Evolutionary conservation across 208 protist species (phyloP), one percentile per base, ranked within the genome.

Genomic region (Wallacemonas sp.): DNA sequence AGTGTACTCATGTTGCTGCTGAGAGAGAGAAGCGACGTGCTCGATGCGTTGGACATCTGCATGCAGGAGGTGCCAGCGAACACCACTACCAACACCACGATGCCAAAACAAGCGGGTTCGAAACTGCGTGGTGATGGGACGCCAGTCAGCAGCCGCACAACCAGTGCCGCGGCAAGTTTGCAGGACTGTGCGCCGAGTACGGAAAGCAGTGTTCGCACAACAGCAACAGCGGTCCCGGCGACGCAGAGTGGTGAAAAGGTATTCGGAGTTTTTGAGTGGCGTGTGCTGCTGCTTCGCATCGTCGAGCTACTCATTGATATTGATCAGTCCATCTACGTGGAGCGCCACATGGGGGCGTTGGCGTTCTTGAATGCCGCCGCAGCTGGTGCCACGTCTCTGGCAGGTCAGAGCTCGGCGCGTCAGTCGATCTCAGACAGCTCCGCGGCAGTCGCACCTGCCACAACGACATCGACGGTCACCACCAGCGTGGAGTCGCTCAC

Each of bases 1-100:
- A 26, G 31, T 19, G 24, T 61, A 6, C 44, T 82, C 30, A 44
- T 42, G 19, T 6, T 38, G 26, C 56, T 91, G 36, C 69, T 80
- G 44, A 64, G 68, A 38, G 76, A 92, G 22, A 74, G 85, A 0
- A 79, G 72, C 11, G 90, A 91, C 42, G 77, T 93, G 69, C 77
- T 96, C 3, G 84, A 87, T 24, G 77, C 83, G 12, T 69, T 96
- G 8, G 90, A 96, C 41, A 69, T 96, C 54, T 96, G 90, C 60
- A 41, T 93, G 24, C 77, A 90, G 65, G 82, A 82, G 44, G 67
- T 92, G 15, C 90, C 84, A 11, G 6, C 26, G 30, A 14, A 19
- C 5, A 12, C 26, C n/a, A n/a, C n/a, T n/a, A n/a, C n/a, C n/a
- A n/a, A n/a, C 38, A 21, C 19, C 33, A 21, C 26, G 46, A 12